Evolutionary conservation across 2,329 filamentous ascomycete species (phyloP).

Genomic region (Curvularia eragrostidis): DNA sequence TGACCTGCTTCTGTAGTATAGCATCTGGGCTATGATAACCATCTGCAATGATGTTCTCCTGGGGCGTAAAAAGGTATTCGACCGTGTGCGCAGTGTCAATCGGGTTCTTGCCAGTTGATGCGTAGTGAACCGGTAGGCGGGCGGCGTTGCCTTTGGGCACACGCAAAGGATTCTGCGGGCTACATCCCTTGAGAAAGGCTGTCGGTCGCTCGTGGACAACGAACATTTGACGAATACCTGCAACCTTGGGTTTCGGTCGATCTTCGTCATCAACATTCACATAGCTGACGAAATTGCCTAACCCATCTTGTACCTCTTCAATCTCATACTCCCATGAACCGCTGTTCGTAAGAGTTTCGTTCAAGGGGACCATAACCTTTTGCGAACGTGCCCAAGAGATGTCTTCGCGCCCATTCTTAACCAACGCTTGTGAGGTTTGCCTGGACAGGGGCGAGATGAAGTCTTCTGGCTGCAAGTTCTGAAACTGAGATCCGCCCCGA

Average conservation of each 20-base stretch:
- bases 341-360: slow-evolving; percentile 81
- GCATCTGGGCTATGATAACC: slow-evolving; percentile 69
- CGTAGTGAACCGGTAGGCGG: slow-evolving; percentile 74
- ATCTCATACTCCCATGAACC: slow-evolving; percentile 90
- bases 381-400: slow-evolving; percentile 81
- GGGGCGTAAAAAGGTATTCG: slow-evolving; percentile 81
- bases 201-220: slow-evolving; percentile 85
- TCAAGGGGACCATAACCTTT: slow-evolving; percentile 79
- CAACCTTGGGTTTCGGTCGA: slow-evolving; percentile 62
- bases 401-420: slow-evolving; percentile 67
- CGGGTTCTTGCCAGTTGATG: slow-evolving; percentile 64
- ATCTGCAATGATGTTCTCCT: slow-evolving; percentile 70
- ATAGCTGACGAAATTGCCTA: slow-evolving; percentile 86
- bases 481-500: slow-evolving; percentile 79
- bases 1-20: slow-evolving; percentile 63
- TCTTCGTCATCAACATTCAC: slow-evolving; percentile 69
- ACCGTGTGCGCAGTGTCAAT: slow-evolving; percentile 73
- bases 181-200: slow-evolving; percentile 74
- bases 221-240: slow-evolving; percentile 76
- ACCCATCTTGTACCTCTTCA: slow-evolving; percentile 89
- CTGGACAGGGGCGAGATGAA: slow-evolving; percentile 78
- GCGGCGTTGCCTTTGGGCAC: slow-evolving; percentile 76
- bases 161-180: slow-evolving; percentile 79
- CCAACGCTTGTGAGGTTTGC: slow-evolving; percentile 63
- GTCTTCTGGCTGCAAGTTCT: slow-evolving; percentile 90